Evolutionary conservation across 2,329 filamentous ascomycete species (phyloP).

Genomic region (Diaporthe capsici): DNA sequence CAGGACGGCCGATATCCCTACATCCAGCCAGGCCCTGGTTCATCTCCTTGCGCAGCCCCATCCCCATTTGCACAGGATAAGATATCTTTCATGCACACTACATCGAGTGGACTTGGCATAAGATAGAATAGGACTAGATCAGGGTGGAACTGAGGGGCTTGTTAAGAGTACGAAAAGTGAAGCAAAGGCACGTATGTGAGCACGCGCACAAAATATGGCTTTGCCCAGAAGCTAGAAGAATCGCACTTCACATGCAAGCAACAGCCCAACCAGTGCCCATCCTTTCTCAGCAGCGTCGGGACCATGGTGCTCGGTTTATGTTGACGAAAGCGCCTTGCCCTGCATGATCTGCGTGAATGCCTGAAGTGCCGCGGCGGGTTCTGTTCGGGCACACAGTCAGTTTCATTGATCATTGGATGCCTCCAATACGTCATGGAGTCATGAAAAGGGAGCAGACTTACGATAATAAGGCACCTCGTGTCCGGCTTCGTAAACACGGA

Average conservation of each 20-base stretch:
- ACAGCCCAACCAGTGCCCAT: not conserved
- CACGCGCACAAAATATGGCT: not conserved
- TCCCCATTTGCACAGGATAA: not conserved
- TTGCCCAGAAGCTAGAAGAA: not conserved
- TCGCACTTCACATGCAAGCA: not conserved
- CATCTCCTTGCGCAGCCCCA: not conserved
- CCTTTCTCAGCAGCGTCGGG: not conserved
- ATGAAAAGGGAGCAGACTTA: slow-evolving; percentile 24
- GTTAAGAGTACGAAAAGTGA: not conserved
- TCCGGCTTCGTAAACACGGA: slow-evolving; percentile 54
- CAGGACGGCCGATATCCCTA: not conserved
- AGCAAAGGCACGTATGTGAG: not conserved
- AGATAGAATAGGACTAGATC: not conserved
- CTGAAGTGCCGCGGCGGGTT: slow-evolving; percentile 39
- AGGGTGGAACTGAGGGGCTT: not conserved
- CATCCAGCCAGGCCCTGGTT: not conserved
- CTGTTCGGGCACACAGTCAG: slow-evolving; percentile 2
- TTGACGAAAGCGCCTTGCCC: slow-evolving; percentile 35
- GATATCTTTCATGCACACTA: not conserved
- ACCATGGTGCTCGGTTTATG: not conserved
- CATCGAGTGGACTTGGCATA: not conserved
- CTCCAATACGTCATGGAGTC: not conserved
- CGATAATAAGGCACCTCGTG: slow-evolving; percentile 43
- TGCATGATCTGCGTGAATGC: slow-evolving; percentile 41
- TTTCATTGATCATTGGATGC: not conserved